phyloP scores from a whole-genome alignment of 1,284 basidiomycete species.

The Coniferiporia sulphurascens region DNA sequence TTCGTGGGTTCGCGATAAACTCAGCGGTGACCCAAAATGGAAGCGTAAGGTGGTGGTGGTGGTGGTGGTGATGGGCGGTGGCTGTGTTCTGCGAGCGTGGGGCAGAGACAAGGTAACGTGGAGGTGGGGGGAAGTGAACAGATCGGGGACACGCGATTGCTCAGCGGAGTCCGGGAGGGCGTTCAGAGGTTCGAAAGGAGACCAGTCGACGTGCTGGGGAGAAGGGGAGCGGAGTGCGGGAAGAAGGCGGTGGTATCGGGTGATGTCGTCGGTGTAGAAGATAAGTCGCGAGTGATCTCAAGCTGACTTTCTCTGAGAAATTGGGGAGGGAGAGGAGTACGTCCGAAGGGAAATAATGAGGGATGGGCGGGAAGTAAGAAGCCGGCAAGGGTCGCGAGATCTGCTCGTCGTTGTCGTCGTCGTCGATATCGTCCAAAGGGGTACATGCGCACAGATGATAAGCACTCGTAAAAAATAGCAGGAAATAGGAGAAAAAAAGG shows the following conservation, averaged over 20 bases:
- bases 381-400: conserved; percentile 96
- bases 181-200: conserved; percentile 20
- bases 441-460: conserved; percentile 2
- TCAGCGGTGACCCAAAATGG: background rate
- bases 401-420: conserved; percentile 34
- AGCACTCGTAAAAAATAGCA: background rate
- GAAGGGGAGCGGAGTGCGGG: conserved; percentile 18
- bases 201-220: conserved; percentile 20
- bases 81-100: background rate
- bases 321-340: background rate
- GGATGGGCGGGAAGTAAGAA: conserved; percentile 44
- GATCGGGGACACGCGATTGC: conserved; percentile 16
- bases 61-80: background rate
- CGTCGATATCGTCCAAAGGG: background rate
- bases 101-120: background rate
- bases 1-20: background rate
- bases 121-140: conserved; percentile 5
- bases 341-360: background rate
- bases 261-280: conserved; percentile 10
- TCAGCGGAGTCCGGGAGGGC: conserved; percentile 22
- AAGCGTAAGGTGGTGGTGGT: background rate
- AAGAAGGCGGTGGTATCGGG: conserved; percentile 15
- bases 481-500: conserved; percentile 11
- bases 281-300: conserved; percentile 19
- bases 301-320: background rate